Conservation (phyloP, 805 yeast species). For the Jamesozyma rosinii region DNA sequence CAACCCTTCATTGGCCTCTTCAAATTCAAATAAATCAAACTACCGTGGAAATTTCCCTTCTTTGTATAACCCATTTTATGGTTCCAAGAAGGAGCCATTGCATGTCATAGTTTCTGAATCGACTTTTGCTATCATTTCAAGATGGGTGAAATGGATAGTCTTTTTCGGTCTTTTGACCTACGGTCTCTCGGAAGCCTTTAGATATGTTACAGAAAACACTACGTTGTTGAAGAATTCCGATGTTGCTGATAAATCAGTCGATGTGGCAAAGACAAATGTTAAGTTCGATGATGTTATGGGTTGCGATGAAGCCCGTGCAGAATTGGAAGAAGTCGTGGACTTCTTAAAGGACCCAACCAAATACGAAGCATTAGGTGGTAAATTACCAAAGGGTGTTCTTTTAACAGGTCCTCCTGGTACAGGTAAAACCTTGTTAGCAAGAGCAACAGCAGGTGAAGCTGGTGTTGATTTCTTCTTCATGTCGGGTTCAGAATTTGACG, state of each 20-base stretch:
- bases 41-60: constrained; percentile 24
- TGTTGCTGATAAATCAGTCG: constrained; percentile 68
- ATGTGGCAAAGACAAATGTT: constrained; percentile 76
- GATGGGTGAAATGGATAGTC: constrained; percentile 82
- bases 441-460: constrained; percentile 99
- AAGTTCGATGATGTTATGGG: constrained; percentile 92
- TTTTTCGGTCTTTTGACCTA: constrained; percentile 74
- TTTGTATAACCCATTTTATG: constrained; percentile 34
- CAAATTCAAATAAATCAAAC: constrained; percentile 14
- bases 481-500: constrained; percentile 98
- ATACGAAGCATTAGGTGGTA: constrained; percentile 95
- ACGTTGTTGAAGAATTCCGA: constrained; percentile 54
- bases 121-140: constrained; percentile 63
- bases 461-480: constrained; percentile 97
- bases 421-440: constrained; percentile 90
- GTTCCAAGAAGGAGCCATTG: constrained; percentile 72
- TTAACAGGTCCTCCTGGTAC: constrained; percentile 99
- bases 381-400: constrained; percentile 92
- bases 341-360: constrained; percentile 92
- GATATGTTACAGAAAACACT: constrained; percentile 74
- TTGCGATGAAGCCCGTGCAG: constrained; percentile 96
- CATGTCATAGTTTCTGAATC: constrained; percentile 92
- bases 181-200: constrained; percentile 70
- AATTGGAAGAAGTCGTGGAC: constrained; percentile 95
- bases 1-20: constrained; percentile 26